phyloP scores from a whole-genome alignment of 2,329 filamentous ascomycete genomes.

The Ophiostoma fasciatum region DNA sequence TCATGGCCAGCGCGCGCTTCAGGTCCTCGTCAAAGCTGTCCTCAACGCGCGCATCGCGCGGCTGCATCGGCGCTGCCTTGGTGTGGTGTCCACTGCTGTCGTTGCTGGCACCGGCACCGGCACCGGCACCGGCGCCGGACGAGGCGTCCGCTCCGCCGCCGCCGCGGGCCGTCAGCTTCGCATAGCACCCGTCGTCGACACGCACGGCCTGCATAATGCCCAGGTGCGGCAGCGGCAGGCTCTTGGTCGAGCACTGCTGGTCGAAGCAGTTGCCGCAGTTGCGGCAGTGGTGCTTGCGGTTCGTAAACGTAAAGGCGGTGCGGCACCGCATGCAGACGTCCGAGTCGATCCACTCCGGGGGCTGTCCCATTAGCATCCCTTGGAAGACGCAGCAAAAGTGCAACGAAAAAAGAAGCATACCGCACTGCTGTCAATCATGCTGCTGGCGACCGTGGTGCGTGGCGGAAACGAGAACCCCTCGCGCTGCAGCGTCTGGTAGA shows the following conservation, averaged over 20 bases:
- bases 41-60: constrained; percentile 73
- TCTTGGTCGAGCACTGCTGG: constrained; percentile 84
- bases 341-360: constrained; percentile 93
- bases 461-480: constrained; percentile 88
- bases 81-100: constrained; percentile 10
- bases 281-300: constrained; percentile 93
- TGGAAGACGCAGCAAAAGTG: no score
- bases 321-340: constrained; percentile 98
- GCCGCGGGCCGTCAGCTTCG: constrained; percentile 74
- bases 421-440: constrained; percentile 93
- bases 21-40: constrained; percentile 90
- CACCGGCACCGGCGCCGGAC: constrained; percentile 20
- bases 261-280: constrained; percentile 98
- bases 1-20: constrained; percentile 90
- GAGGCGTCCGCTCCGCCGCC: no score
- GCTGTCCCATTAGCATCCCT: no score
- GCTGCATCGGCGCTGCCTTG: constrained; percentile 62
- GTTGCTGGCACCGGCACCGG: constrained; percentile 21
- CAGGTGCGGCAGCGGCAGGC: constrained; percentile 74
- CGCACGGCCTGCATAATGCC: constrained; percentile 84
- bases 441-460: constrained; percentile 73
- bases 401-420: constrained; percentile 36
- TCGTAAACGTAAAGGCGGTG: constrained; percentile 91
- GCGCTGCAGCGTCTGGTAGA: constrained; percentile 65
- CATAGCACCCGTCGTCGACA: constrained; percentile 91